Conservation (phyloP, 2,329 filamentous ascomycete species). For the Neopestalotiopsis sp. region DNA sequence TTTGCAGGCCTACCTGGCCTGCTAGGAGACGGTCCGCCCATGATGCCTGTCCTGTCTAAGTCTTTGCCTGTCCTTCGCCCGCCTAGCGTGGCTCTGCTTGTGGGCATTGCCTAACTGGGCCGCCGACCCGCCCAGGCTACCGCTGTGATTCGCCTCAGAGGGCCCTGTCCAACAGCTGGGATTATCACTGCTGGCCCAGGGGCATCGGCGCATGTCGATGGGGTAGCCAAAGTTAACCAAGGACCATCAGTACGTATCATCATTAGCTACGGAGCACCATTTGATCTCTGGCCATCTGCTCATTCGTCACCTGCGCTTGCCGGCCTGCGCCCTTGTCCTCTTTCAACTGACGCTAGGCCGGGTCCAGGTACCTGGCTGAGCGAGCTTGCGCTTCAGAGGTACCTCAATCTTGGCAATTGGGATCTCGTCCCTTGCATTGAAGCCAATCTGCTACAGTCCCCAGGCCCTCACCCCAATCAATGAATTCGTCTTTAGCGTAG, state of each 20-base stretch:
- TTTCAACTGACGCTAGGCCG: background rate
- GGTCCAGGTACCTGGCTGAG: background rate
- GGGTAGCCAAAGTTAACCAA: background rate
- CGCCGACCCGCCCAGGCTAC: conserved; percentile 4
- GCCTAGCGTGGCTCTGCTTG: conserved; percentile 5
- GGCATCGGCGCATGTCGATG: background rate
- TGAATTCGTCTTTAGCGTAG: background rate
- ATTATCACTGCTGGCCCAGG: background rate
- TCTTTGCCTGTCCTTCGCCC: too few species aligned
- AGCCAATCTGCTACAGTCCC: background rate
- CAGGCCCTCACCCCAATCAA: background rate
- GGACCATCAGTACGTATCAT: background rate
- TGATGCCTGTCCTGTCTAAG: background rate
- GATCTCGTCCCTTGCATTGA: conserved; percentile 15
- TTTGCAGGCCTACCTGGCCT: background rate
- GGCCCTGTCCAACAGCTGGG: background rate
- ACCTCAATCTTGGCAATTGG: background rate
- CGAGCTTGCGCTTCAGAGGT: background rate
- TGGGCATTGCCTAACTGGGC: conserved; percentile 13
- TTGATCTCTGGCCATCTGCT: conserved; percentile 7
- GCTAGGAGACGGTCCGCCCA: conserved; percentile 1
- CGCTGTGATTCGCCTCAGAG: conserved; percentile 2
- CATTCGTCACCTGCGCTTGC: conserved; percentile 12
- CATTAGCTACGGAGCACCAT: background rate
- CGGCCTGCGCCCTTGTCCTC: conserved; percentile 8